Base-by-base conservation (phyloP, 202 grass and related monocot genomes). In the Setaria italica region DNA sequence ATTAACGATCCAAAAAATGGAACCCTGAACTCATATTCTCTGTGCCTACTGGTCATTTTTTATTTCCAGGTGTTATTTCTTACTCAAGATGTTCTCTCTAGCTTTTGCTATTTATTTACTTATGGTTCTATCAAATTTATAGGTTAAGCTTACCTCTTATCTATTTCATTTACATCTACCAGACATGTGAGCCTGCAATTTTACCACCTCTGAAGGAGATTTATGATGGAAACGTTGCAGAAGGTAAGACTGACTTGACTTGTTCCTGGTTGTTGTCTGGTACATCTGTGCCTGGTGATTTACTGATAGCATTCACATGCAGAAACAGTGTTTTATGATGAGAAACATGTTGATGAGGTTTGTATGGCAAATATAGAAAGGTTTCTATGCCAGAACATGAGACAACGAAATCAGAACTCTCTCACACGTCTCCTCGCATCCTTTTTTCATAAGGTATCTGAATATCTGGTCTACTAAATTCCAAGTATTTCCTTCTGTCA, bases 1-100 rank as follows among this genome's bases (percentile, higher is more conserved):
- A 98, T 98, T 51, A 98, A 98, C 65, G 88, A 95, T 74, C 87
- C 95, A 11, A 98, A 95, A 82, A 66, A 69, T 60, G 95, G 95
- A 57, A 95, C 93, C 63, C 56, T 98, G n/a, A 98, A 95, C 86
- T 95, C 93, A 6, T 98, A 92, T 84, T 98, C 95, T 6, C 74
- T 98, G 32, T 98, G 95, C 72, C 74, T 98, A 78, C 86, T 98
- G 39, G 88, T 98, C 64, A 80, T 98, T 50, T 98, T 94, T 75
- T 90, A 95, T 90, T 90, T 98, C 48, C 93, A 97, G 95, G 95
- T 97, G 83, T 74, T 80, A 51, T 65, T 80, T 87, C 19, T 81
- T 84, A 74, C 48, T 19, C 72, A 80, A 46, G 60, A 42, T 76
- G 51, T 39, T 75, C 49, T 68, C 13, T 25, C 32, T 30, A 55